Conservation (phyloP, 78 protist genomes). For the Tieghemostelium lacteum region DNA sequence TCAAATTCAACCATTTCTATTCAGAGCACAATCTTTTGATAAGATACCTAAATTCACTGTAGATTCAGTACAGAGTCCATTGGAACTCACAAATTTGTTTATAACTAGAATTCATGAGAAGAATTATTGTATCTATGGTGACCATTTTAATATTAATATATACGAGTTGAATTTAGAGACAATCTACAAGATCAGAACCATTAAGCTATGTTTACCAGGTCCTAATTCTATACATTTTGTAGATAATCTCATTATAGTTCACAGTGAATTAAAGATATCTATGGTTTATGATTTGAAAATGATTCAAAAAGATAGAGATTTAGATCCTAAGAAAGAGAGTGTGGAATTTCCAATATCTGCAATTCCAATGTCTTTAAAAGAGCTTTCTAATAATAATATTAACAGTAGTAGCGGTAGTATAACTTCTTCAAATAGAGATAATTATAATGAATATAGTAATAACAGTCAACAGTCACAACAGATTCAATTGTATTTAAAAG, state of each 20-base stretch:
- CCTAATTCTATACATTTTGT: slow-evolving; percentile 60
- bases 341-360: slow-evolving; percentile 58
- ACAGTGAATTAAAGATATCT: slow-evolving; percentile 32
- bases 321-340: slow-evolving; percentile 4
- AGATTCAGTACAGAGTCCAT: not conserved
- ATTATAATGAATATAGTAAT: too few species aligned
- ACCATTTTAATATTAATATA: slow-evolving; percentile 7
- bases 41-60: slow-evolving; percentile 42
- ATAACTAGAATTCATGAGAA: slow-evolving; percentile 28
- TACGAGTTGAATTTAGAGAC: slow-evolving; percentile 61
- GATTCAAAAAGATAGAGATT: slow-evolving; percentile 27
- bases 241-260: slow-evolving; percentile 69
- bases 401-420: not conserved
- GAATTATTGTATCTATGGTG: slow-evolving; percentile 52
- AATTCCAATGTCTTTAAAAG: slow-evolving; percentile 30
- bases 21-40: slow-evolving; percentile 43
- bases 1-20: slow-evolving; percentile 64
- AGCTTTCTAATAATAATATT: not conserved
- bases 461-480: not conserved
- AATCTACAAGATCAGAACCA: slow-evolving; percentile 29
- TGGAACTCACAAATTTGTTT: slow-evolving; percentile 38
- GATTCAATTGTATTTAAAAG: not conserved
- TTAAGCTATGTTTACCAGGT: slow-evolving; percentile 41
- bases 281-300: slow-evolving; percentile 59
- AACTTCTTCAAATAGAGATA: too few species aligned